Evolutionary conservation across 495 filamentous ascomycete genomes (phyloP).

Genomic region (Melanomma pulvis-pyrius): DNA sequence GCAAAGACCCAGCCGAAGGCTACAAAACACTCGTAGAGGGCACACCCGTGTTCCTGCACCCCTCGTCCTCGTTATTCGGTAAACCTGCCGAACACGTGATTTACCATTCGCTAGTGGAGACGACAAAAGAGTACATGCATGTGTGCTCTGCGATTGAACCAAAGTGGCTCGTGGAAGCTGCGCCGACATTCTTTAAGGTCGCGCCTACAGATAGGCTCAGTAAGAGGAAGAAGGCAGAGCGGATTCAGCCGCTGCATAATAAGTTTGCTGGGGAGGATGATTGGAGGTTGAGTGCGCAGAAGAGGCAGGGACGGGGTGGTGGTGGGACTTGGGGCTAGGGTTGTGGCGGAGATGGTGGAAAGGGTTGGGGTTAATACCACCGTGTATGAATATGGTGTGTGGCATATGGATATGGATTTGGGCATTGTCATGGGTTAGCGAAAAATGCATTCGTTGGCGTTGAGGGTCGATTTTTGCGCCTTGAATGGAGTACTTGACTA

Average conservation of each 20-base stretch:
- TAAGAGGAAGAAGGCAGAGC: slow-evolving; percentile 90
- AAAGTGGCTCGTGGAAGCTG: slow-evolving; percentile 88
- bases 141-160: slow-evolving; percentile 89
- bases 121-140: slow-evolving; percentile 98
- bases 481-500: too few species aligned
- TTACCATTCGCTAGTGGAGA: slow-evolving; percentile 85
- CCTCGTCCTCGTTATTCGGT: slow-evolving; percentile 85
- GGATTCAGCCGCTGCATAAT: slow-evolving; percentile 93
- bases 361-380: too few species aligned
- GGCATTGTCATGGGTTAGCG: too few species aligned
- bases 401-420: too few species aligned
- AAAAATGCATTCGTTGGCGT: too few species aligned
- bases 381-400: too few species aligned
- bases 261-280: slow-evolving; percentile 88
- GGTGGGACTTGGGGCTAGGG: slow-evolving; percentile 92
- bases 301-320: slow-evolving; percentile 81
- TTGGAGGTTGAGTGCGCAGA: slow-evolving; percentile 90
- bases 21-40: slow-evolving; percentile 97
- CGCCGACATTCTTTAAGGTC: slow-evolving; percentile 98
- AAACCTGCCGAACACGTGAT: slow-evolving; percentile 96
- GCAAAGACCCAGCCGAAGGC: slow-evolving; percentile 94
- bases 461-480: too few species aligned
- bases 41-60: slow-evolving; percentile 93
- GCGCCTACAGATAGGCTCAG: slow-evolving; percentile 84
- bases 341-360: too few species aligned